phyloP scores from a whole-genome alignment of 805 yeast species.

The Saccharomyces mikatae region DNA sequence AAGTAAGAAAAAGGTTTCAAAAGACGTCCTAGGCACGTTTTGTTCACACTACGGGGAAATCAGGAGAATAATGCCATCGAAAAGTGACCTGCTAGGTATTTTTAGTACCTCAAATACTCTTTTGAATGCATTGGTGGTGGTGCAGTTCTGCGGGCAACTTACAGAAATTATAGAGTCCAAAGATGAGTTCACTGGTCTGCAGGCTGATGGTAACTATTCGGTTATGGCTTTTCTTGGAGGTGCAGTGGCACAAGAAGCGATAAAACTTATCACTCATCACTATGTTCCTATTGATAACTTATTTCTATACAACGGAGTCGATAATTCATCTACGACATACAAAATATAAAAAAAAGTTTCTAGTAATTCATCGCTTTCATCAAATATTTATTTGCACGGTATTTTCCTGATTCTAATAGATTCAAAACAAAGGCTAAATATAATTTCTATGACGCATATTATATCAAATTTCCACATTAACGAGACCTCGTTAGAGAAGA shows the following conservation, averaged over 20 bases:
- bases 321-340: slow-evolving; percentile 25
- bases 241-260: slow-evolving; percentile 72
- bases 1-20: slow-evolving; percentile 34
- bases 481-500: no score
- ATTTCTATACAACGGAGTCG: slow-evolving; percentile 65
- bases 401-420: not conserved
- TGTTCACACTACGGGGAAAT: slow-evolving; percentile 54
- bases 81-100: not conserved
- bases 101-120: not conserved
- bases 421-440: not conserved
- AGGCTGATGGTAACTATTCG: not conserved
- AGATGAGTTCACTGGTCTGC: not conserved
- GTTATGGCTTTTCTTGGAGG: slow-evolving; percentile 63
- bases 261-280: slow-evolving; percentile 70
- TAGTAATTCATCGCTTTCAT: no score
- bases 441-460: no score
- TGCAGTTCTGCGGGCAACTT: not conserved
- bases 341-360: not conserved
- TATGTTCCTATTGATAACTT: slow-evolving; percentile 70
- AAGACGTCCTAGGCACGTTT: slow-evolving; percentile 39
- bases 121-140: not conserved
- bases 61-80: slow-evolving; percentile 2
- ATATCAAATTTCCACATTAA: no score
- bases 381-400: no score
- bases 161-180: not conserved